Evolutionary conservation across 306 rosid species (phyloP).

Genomic region (Albizia julibrissin): DNA sequence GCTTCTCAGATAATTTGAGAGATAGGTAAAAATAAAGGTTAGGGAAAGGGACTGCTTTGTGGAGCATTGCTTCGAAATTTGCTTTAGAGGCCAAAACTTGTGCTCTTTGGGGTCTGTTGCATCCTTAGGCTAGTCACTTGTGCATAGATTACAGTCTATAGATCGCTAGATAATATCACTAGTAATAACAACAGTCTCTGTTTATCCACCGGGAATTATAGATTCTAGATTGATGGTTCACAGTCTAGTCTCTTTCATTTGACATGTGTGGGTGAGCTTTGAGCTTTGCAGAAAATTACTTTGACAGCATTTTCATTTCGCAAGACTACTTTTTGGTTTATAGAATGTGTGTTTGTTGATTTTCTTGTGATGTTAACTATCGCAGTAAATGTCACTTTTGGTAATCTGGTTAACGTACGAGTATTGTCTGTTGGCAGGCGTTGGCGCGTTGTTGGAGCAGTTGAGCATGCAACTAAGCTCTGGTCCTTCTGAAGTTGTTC

Average conservation of each 20-base stretch:
- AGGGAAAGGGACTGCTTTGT: background rate
- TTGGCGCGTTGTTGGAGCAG: conserved; percentile 1
- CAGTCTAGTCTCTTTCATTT: background rate
- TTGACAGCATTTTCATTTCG: background rate
- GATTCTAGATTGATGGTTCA: background rate
- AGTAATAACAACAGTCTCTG: background rate
- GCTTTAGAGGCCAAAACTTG: background rate
- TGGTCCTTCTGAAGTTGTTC: background rate
- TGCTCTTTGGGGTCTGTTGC: background rate
- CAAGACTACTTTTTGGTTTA: background rate
- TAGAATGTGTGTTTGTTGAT: background rate
- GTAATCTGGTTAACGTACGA: background rate
- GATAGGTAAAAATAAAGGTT: background rate
- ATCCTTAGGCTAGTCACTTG: background rate
- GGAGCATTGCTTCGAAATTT: background rate
- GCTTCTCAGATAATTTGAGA: background rate
- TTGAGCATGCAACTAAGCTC: conserved; percentile 5
- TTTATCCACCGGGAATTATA: background rate
- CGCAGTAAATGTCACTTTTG: background rate
- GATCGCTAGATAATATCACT: background rate
- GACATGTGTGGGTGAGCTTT: background rate
- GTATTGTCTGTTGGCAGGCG: conserved; percentile 6
- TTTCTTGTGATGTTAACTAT: background rate
- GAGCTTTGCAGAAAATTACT: background rate
- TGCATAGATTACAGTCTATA: background rate